Conservation (phyloP, 2,329 filamentous ascomycete genomes). For the Pleomassaria siparia region DNA sequence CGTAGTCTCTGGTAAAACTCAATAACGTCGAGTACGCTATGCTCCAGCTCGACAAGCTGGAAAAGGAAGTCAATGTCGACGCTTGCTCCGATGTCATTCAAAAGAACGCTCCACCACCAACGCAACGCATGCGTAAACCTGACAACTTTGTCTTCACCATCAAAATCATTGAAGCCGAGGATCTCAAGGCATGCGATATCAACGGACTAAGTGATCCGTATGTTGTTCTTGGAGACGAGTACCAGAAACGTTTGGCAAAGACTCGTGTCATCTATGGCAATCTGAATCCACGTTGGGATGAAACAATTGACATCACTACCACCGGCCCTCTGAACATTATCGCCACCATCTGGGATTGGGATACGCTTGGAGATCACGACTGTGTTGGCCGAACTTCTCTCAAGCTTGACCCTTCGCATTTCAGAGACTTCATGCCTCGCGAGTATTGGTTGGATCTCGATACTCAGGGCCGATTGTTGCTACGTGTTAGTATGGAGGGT, state of each 20-base stretch:
- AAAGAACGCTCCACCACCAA: slow-evolving; percentile 69
- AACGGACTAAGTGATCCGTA: slow-evolving; percentile 95
- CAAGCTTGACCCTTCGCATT: slow-evolving; percentile 97
- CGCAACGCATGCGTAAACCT: slow-evolving; percentile 67
- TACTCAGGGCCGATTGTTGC: slow-evolving; percentile 84
- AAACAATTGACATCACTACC: slow-evolving; percentile 94
- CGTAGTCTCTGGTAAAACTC: slow-evolving; percentile 89
- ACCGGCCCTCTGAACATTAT: slow-evolving; percentile 90
- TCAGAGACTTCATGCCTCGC: slow-evolving; percentile 90
- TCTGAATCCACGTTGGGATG: slow-evolving; percentile 94
- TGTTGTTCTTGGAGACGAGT: slow-evolving; percentile 94
- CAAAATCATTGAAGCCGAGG: slow-evolving; percentile 97
- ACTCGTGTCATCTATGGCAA: slow-evolving; percentile 88
- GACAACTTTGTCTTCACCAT: slow-evolving; percentile 97
- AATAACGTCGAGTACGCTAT: slow-evolving; percentile 98
- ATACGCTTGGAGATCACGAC: slow-evolving; percentile 95
- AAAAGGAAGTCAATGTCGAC: slow-evolving; percentile 88
- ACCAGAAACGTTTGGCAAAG: slow-evolving; percentile 93
- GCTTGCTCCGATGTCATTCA: slow-evolving; percentile 81
- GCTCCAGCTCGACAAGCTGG: slow-evolving; percentile 85
- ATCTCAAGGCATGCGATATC: slow-evolving; percentile 96
- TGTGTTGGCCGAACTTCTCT: slow-evolving; percentile 96
- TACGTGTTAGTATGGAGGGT: slow-evolving; percentile 97
- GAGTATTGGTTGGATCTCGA: slow-evolving; percentile 98
- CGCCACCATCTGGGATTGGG: slow-evolving; percentile 97